Base-by-base conservation (phyloP, 1,284 basidiomycete species). In the Ustilago curta region DNA sequence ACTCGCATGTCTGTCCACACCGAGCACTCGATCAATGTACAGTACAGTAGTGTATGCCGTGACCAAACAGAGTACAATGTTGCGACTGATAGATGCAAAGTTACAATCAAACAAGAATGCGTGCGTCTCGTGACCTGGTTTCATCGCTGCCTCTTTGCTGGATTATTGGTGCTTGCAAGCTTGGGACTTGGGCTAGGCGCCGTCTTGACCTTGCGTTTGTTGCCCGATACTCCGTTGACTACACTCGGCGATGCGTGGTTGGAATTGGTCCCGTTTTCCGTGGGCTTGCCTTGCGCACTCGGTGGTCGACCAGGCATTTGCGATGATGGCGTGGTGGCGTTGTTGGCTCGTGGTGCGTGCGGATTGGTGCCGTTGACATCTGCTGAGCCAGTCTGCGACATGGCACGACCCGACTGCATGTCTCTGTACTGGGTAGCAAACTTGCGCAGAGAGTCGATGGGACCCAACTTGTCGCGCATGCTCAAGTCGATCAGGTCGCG, bases 401-500 rank as follows among this genome's bases (percentile, higher is more conserved):
- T 59, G 37, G 58, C 21, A 8, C 71, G 65, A 27, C 57, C 60
- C 11, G 61, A 50, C 32, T 76, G 73, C 53, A 70, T 59, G 4
- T 76, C 74, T 23, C 74, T 48, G 31, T 67, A 76, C 42, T 76
- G 74, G 0, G 66, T 59, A 0, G 74, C 70, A 54, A 77, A 77
- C 32, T 70, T 73, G 47, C 70, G 70, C 57, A 77, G 50, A 32
- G 75, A 59, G 32, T 77, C 73, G 48, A 75, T 64, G 32, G 76
- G 76, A 2, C 76, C 76, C 42, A 78, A 51, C 53, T 69, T 67
- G 48, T 78, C 76, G 39, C 63, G 63, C 59, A 56, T 55, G 66
- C 73, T 70, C 7, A 78, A 43, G 48, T 81, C 78, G 57, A 81
- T 81, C 18, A 81, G 59, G 40, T 78, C 78, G 31, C 78, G 64